Percentiles rank a stretch among this genome's conserved stretches.
Conservation (phyloP, 768 basidiomycete species). For the Suillus tomentosus region DNA sequence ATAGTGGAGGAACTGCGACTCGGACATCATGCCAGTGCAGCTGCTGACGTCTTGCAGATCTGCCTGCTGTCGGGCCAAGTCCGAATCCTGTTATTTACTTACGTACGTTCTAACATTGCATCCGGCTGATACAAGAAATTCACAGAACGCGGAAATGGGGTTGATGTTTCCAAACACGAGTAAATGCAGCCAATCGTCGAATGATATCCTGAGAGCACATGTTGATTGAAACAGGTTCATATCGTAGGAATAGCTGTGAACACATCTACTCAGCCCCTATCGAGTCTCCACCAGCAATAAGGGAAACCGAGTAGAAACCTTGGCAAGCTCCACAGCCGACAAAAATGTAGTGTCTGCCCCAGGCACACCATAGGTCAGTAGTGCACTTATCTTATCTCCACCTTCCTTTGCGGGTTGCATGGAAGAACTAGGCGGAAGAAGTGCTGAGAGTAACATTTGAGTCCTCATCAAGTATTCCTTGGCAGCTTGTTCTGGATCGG, state of each 20-base stretch:
- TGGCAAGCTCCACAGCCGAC: conserved; percentile 63
- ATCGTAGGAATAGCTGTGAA: conserved; percentile 7
- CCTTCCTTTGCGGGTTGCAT: conserved; percentile 26
- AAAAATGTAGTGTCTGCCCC: conserved; percentile 54
- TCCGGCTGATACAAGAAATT: conserved; percentile 5
- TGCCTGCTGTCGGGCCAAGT: background rate
- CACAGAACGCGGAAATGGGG: background rate
- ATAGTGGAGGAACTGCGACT: conserved; percentile 6
- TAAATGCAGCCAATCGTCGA: conserved; percentile 2
- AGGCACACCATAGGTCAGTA: conserved; percentile 58
- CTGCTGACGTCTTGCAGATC: background rate
- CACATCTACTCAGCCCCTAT: conserved; percentile 21
- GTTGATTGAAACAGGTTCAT: background rate
- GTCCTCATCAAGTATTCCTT: conserved; percentile 53
- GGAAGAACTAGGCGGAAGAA: conserved; percentile 46
- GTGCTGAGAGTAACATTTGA: conserved; percentile 61
- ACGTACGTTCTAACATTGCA: conserved; percentile 2
- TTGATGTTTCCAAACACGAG: conserved; percentile 3
- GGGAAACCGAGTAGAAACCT: conserved; percentile 74
- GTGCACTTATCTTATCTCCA: conserved; percentile 40
- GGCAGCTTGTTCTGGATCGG: conserved; percentile 32
- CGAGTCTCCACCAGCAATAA: conserved; percentile 60
- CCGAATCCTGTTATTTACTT: background rate
- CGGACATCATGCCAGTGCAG: background rate
- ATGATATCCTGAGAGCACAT: conserved; percentile 8